phyloP scores from a whole-genome alignment of 805 yeast genomes.

The Kodamaea kakaduensis region DNA sequence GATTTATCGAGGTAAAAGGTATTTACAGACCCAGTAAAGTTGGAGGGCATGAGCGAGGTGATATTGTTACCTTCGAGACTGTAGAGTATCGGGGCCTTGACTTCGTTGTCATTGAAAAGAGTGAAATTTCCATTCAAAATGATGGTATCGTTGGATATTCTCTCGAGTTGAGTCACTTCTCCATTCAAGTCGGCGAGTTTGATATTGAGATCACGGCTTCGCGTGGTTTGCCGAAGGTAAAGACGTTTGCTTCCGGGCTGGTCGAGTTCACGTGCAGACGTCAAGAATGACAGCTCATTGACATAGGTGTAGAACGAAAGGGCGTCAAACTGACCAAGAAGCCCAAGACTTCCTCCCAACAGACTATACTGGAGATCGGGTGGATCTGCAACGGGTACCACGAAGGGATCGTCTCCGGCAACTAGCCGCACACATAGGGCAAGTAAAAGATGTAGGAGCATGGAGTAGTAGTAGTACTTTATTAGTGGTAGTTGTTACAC shows the following conservation, averaged over 20 bases:
- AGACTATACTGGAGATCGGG: constrained; percentile 22
- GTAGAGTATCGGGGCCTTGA: constrained; percentile 33
- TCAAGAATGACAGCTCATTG: constrained; percentile 24
- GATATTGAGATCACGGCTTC: constrained; percentile 13
- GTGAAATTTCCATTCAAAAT: constrained; percentile 37
- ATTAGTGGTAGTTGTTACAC: too few species aligned
- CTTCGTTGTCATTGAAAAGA: constrained; percentile 22
- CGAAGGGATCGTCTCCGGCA: constrained; percentile 2
- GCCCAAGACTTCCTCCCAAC: constrained; percentile 29
- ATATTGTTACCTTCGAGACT: constrained; percentile 25
- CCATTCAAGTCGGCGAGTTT: constrained; percentile 32
- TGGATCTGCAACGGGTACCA: constrained; percentile 4
- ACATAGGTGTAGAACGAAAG: constrained; percentile 25
- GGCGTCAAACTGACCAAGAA: constrained; percentile 30
- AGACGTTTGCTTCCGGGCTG: constrained; percentile 13
- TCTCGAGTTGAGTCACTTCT: constrained; percentile 23
- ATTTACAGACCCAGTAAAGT: constrained; percentile 28
- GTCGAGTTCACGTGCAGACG: constrained; percentile 2
- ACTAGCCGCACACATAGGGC: not conserved
- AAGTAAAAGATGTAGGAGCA: too few species aligned
- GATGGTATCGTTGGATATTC: constrained; percentile 24
- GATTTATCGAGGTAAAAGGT: constrained; percentile 39
- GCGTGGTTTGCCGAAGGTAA: constrained; percentile 21
- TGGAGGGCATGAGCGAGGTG: constrained; percentile 19
- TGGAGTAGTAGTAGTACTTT: too few species aligned